Conservation (phyloP, 2,329 filamentous ascomycete genomes). For the Exophiala sideris region DNA sequence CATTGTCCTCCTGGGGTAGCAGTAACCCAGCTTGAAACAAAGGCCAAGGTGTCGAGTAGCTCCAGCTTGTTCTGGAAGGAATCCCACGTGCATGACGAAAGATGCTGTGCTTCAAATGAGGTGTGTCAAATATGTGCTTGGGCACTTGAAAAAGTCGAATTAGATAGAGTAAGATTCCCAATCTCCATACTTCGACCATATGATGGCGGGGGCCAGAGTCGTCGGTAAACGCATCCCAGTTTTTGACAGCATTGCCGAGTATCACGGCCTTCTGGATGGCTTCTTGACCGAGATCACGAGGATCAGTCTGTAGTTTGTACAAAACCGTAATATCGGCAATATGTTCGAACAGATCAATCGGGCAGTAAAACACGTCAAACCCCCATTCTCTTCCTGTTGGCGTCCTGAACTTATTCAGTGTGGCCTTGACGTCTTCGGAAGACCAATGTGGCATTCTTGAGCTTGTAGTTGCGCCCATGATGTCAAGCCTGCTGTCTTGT, state of each 20-base stretch:
- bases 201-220: not conserved
- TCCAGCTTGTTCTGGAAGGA: not conserved
- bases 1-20: not conserved
- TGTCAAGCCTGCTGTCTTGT: not conserved
- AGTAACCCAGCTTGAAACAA: not conserved
- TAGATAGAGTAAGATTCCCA: constrained; percentile 1
- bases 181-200: not conserved
- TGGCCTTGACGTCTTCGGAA: not conserved
- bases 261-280: not conserved
- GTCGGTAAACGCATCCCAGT: not conserved
- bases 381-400: not conserved
- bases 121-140: not conserved
- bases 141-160: not conserved
- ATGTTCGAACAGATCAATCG: constrained; percentile 3
- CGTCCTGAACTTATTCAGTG: not conserved
- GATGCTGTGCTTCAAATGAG: not conserved
- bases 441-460: not conserved
- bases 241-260: not conserved
- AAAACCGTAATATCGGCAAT: not conserved
- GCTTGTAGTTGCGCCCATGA: not conserved
- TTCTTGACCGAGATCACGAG: not conserved
- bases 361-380: constrained; percentile 2
- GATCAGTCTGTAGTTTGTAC: not conserved
- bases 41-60: not conserved
- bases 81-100: not conserved